Base-by-base conservation (phyloP, 2,329 filamentous ascomycete genomes). In the Penicillium sp. region DNA sequence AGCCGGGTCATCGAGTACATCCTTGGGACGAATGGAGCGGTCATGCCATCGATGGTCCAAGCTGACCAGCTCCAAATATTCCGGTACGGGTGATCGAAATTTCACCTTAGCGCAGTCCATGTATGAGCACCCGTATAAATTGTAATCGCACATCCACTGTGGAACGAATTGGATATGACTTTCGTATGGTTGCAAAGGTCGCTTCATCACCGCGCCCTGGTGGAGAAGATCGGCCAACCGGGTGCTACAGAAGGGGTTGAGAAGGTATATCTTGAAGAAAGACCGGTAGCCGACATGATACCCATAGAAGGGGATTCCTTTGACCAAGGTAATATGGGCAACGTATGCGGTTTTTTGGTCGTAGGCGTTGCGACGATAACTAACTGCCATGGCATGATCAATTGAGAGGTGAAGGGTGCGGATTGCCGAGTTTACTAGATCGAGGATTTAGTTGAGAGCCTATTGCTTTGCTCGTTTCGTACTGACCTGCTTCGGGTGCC, bases 71-170 rank as follows among this genome's bases (percentile, higher is more conserved):
- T 86, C 80, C n/a, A 85, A 76, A 62, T 83, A 84, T 8, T 81
- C 75, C 0, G 92, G 92, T 2, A 96, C 77, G 0, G 91, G 91
- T 2, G 79, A 78, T 48, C 94, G 84, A 66, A 96, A 96, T 25
- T 75, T 79, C 1, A 86, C 83, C 56, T 84, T 88, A 9, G 77
- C 77, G 44, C 85, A 87, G 52, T 92, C 83, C 58, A 97, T 84
- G 63, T 92, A 95, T 50, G 85, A 87, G 67, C 94, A 99, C 6
- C 95, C 95, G 69, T 95, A 97, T 60, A 99, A 77, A 67, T 96
- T 99, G 77, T 95, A 99, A 70, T 99, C 95, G 58, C 87, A 88
- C 94, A 99, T 97, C 83, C 95, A 99, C 72, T 99, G 95, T 9
- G 94, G 79, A 8, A 96, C 75, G 68, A 92, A 97, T 66, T 96